Evolutionary conservation across 495 filamentous ascomycete species (phyloP).

Genomic region (Sporormia fimetaria): DNA sequence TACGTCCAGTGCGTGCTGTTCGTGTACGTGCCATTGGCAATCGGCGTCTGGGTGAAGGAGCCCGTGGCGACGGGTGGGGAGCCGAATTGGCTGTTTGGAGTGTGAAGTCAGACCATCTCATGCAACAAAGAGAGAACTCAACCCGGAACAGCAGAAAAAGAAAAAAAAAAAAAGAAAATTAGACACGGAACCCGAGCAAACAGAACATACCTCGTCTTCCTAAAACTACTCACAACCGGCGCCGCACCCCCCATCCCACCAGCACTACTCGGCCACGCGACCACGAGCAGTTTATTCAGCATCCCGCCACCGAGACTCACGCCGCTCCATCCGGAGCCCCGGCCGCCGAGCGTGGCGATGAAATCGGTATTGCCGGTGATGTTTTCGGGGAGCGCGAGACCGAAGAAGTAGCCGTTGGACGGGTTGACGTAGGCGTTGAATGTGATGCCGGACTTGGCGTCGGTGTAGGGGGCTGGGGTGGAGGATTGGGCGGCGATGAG

Average conservation of each 20-base stretch:
- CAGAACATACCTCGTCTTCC: constrained; percentile 16
- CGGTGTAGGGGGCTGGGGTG: constrained; percentile 14
- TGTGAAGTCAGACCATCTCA: neutral
- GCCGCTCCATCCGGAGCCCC: constrained; percentile 23
- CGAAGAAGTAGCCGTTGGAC: constrained; percentile 16
- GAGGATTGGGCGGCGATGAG: constrained; percentile 9
- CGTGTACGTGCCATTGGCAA: constrained; percentile 23
- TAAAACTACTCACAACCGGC: constrained; percentile 9
- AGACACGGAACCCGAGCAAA: too few relatives aligned
- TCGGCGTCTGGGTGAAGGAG: constrained; percentile 18
- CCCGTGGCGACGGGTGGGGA: constrained; percentile 18
- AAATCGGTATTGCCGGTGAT: constrained; percentile 13
- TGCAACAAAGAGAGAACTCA: too few relatives aligned
- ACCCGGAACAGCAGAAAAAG: too few relatives aligned
- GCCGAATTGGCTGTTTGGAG: constrained; percentile 12
- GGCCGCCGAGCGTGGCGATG: constrained; percentile 20
- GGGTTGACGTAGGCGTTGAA: constrained; percentile 13
- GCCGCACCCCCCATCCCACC: too few relatives aligned
- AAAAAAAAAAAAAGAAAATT: too few relatives aligned
- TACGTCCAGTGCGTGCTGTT: constrained; percentile 24
- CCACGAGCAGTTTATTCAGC: constrained; percentile 20
- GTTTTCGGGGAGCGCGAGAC: constrained; percentile 16
- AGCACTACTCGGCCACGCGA: constrained; percentile 25
- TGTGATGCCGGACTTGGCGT: constrained; percentile 22
- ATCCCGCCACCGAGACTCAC: constrained; percentile 16